Evolutionary conservation across 345 rosid species (phyloP), one percentile per base, ranked within the genome.

Genomic region (Populus simonii): DNA sequence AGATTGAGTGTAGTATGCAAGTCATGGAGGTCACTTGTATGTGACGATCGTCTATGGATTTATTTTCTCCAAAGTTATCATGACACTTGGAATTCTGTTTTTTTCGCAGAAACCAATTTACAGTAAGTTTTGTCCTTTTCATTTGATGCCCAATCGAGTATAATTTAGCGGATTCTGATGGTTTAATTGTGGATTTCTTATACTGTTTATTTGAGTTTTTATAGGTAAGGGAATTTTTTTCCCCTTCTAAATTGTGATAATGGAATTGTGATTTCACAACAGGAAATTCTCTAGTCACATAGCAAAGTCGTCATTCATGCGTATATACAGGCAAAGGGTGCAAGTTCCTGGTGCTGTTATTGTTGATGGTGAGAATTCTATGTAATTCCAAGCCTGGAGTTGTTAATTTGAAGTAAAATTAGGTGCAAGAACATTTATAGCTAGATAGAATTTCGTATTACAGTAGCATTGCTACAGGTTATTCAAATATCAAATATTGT

Each of bases 261-360:
- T 41, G 45, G 45, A 41, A 47, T 16, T 74, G 5, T 41, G 15
- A 63, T 47, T 43, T 29, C 47, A 33, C 45, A 13, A 66, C 87
- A 89, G 92, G 85, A 66, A 83, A 31, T 80, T 73, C 62, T 66
- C 86, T 1, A 79, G 82, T 72, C 83, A 80, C 13, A 3, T 77
- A 74, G 17, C 77, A 16, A 92, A 91, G 38, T 80, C 79, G 35
- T 91, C 92, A 7, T 91, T 91, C 77, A 91, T 88, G 94, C 82
- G 86, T 5, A 86, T 95, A 59, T 95, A 87, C 84, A 78, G 89
- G 68, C 89, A 88, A 78, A 86, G 98, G 61, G 87, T 76, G 72
- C 90, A 83, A 76, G 92, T 91, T 17, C 88, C 86, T 7, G 96
- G 93, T 72, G 83, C 96, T 68, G 76, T 95, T 53, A 90, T 95